These are phyloP conservation scores for Auricularia cornea DNA, from an alignment of 768 basidiomycete species.

Conservation along the genomic window DNA sequence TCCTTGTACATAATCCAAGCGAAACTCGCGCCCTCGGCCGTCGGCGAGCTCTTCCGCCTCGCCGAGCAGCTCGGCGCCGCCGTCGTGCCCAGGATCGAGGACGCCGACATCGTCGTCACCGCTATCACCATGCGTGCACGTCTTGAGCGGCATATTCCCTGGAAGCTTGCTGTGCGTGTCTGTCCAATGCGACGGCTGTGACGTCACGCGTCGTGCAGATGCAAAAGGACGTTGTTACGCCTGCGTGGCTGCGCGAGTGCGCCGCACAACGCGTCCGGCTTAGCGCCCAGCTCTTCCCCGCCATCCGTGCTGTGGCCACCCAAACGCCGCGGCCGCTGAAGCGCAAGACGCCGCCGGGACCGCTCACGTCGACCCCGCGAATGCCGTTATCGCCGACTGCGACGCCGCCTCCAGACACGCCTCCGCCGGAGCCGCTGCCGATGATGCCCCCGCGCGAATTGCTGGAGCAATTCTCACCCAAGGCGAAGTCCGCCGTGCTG, in stretches of 20 bases:
- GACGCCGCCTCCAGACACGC: neutral
- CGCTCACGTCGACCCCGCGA: neutral
- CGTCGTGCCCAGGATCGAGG: slow-evolving; percentile 24
- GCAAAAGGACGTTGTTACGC: slow-evolving; percentile 50
- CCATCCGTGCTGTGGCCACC: slow-evolving; percentile 28
- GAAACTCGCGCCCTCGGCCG: slow-evolving; percentile 18
- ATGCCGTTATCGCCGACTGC: neutral
- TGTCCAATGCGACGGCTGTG: neutral
- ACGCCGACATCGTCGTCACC: slow-evolving; percentile 62
- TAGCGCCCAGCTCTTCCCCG: neutral
- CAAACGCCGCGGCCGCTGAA: slow-evolving; percentile 13
- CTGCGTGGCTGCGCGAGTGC: slow-evolving; percentile 62
- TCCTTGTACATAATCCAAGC: slow-evolving; percentile 25
- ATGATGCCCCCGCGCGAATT: slow-evolving; percentile 15
- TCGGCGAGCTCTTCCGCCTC: slow-evolving; percentile 10
- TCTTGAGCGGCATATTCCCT: slow-evolving; percentile 59
- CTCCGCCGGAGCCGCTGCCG: neutral
- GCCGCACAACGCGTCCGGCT: neutral
- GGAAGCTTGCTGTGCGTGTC: slow-evolving; percentile 46
- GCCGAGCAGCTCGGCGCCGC: slow-evolving; percentile 9
- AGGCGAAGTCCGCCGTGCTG: slow-evolving; percentile 45
- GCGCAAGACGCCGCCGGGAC: slow-evolving; percentile 3
- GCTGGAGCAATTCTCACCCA: slow-evolving; percentile 15
- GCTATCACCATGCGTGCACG: slow-evolving; percentile 56
- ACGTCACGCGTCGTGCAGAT: neutral